These are phyloP conservation scores for Fusarium ambrosium DNA, from an alignment of 2,329 filamentous ascomycete species.

Conservation along the genomic window DNA sequence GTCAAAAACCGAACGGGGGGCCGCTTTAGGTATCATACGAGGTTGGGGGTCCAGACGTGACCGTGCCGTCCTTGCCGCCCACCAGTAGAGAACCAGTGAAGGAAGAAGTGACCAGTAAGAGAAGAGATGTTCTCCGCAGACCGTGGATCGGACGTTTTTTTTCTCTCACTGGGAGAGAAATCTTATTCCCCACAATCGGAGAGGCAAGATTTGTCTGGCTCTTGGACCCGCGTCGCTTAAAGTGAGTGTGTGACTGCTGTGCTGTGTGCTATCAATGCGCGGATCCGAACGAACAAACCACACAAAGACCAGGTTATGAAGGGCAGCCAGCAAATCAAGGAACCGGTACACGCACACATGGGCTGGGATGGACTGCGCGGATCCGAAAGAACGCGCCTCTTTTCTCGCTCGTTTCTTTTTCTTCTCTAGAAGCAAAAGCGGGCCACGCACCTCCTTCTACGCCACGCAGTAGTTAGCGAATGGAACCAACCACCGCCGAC, in stretches of 20 bases:
- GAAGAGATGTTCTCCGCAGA: background rate
- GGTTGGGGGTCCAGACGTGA: background rate
- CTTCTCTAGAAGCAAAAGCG: conserved; percentile 4
- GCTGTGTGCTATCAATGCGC: background rate
- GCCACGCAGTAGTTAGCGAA: background rate
- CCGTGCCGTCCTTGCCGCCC: conserved; percentile 17
- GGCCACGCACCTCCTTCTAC: background rate
- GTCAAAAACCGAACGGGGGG: conserved; percentile 16
- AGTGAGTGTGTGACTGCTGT: background rate
- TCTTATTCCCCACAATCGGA: conserved; percentile 1
- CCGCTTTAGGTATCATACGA: conserved; percentile 26
- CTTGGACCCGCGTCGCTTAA: background rate
- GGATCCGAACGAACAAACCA: conserved; percentile 4
- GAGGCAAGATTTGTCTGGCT: background rate
- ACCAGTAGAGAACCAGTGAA: background rate
- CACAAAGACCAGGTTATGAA: background rate
- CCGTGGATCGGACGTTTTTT: background rate
- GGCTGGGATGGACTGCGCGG: background rate
- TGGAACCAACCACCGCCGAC: background rate
- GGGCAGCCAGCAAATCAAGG: background rate
- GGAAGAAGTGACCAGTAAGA: background rate
- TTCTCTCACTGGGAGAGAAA: background rate
- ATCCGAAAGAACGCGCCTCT: background rate
- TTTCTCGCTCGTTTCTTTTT: background rate
- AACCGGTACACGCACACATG: background rate